phyloP scores from a whole-genome alignment of 495 filamentous ascomycete genomes.

The Lepidopterella palustris region DNA sequence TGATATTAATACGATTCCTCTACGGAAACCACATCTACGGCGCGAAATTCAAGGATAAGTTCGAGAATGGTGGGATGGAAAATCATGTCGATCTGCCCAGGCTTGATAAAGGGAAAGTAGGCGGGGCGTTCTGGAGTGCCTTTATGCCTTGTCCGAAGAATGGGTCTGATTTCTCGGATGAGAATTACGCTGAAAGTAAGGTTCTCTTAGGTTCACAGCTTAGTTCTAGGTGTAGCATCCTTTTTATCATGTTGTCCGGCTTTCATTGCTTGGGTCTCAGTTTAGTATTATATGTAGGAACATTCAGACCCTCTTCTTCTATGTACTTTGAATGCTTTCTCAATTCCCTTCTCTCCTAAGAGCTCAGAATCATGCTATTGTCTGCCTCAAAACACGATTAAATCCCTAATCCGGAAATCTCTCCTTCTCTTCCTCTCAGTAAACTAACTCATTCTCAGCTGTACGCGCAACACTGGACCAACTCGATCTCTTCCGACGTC shows the following conservation, averaged over 20 bases:
- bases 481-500: constrained; percentile 70
- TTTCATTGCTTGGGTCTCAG: too few relatives aligned
- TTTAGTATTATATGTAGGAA: too few relatives aligned
- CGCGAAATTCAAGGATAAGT: constrained; percentile 61
- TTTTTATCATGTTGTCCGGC: too few relatives aligned
- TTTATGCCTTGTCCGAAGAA: constrained; percentile 72
- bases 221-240: not conserved
- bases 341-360: too few relatives aligned
- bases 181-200: constrained; percentile 56
- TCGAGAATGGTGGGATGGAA: constrained; percentile 57
- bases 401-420: too few relatives aligned
- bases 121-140: constrained; percentile 89
- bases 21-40: constrained; percentile 76
- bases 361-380: too few relatives aligned
- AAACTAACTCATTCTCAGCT: constrained; percentile 34
- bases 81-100: constrained; percentile 77
- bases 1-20: constrained; percentile 59
- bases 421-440: not conserved
- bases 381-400: too few relatives aligned
- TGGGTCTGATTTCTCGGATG: constrained; percentile 62
- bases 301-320: too few relatives aligned
- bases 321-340: too few relatives aligned
- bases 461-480: constrained; percentile 73
- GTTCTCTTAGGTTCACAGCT: too few relatives aligned
- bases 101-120: constrained; percentile 51